Base-by-base conservation (phyloP, 2,329 filamentous ascomycete species). In the Rhynchosporium agropyri region DNA sequence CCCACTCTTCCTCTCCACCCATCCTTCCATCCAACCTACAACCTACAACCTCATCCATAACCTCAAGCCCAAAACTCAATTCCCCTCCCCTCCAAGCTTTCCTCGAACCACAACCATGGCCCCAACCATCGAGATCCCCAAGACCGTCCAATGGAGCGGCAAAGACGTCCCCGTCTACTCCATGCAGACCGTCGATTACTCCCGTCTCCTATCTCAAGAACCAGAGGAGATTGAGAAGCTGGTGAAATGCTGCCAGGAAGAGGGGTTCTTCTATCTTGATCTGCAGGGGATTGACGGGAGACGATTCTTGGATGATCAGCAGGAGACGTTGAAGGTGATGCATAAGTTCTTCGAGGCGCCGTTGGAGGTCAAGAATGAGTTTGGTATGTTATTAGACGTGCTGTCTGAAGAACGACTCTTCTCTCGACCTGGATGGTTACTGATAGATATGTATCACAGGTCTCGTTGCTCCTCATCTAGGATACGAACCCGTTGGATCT, bases 261-360 rank as follows among this genome's bases (percentile, higher is more conserved):
- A 81, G 40, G 83, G 83, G 1, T 85, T 80, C 77, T 85, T 84
- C 74, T 83, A 84, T 71, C 77, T 85, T 46, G 80, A 84, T 70
- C 77, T 84, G 9, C 70, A 79, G 65, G 77, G 76, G 65, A 81
- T 84, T 63, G 82, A 84, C 68, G 82, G 82, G 65, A 80, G 81
- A 63, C 73, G 81, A 53, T 78, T 83, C 73, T 77, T 84, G 62
- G 76, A 78, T 42, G 82, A 84, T 72, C 78, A 82, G 66, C 76
- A 83, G 71, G 78, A 82, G 67, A 80, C 79, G 2, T 77, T 84
- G 36, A 77, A 79, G 65, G 77, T 84, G 46, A 85, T 84, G 83
- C 75, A 83, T 71, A 79, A 79, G 58, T 85, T 84, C 77, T 85
- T 84, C 65, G 79, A 79, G 38, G 72, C 78, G 0, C 81, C 82